A percentile compares a stretch with the other conserved stretches of the same genome.
These are phyloP conservation scores for Podospora comata DNA, from an alignment of 495 filamentous ascomycete genomes.

Conservation along the genomic window DNA sequence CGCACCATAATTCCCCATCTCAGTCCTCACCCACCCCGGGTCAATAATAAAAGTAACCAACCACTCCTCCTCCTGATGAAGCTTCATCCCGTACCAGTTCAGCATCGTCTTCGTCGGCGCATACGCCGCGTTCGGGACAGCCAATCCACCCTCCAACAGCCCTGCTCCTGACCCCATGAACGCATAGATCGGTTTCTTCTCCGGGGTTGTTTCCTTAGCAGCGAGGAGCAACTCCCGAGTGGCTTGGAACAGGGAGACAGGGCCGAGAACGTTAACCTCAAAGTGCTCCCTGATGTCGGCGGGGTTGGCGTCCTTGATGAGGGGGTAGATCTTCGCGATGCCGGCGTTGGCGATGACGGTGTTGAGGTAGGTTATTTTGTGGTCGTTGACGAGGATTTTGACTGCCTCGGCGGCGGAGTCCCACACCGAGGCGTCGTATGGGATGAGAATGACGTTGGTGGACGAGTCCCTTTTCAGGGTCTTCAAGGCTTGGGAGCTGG, in stretches of 20 bases:
- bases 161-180: slow-evolving; percentile 16
- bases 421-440: slow-evolving; percentile 28
- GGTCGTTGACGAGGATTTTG: slow-evolving; percentile 14
- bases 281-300: slow-evolving; percentile 33
- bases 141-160: slow-evolving; percentile 1
- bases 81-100: slow-evolving; percentile 41
- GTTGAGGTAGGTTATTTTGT: slow-evolving; percentile 32
- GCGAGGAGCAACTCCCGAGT: slow-evolving; percentile 7
- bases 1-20: neutral
- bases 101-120: slow-evolving; percentile 40
- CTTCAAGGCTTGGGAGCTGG: slow-evolving; percentile 24
- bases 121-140: slow-evolving; percentile 40
- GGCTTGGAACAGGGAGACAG: slow-evolving; percentile 24
- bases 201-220: neutral
- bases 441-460: slow-evolving; percentile 28
- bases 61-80: slow-evolving; percentile 41
- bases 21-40: slow-evolving; percentile 29
- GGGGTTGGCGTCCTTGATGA: slow-evolving; percentile 30
- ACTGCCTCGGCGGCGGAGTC: slow-evolving; percentile 24
- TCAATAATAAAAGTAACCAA: slow-evolving; percentile 30
- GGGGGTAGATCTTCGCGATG: slow-evolving; percentile 28
- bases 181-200: slow-evolving; percentile 6
- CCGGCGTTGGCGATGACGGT: slow-evolving; percentile 35
- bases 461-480: slow-evolving; percentile 23
- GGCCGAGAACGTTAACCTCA: slow-evolving; percentile 31